phyloP scores from a whole-genome alignment of 2,329 filamentous ascomycete species.

The Fusarium sp. region DNA sequence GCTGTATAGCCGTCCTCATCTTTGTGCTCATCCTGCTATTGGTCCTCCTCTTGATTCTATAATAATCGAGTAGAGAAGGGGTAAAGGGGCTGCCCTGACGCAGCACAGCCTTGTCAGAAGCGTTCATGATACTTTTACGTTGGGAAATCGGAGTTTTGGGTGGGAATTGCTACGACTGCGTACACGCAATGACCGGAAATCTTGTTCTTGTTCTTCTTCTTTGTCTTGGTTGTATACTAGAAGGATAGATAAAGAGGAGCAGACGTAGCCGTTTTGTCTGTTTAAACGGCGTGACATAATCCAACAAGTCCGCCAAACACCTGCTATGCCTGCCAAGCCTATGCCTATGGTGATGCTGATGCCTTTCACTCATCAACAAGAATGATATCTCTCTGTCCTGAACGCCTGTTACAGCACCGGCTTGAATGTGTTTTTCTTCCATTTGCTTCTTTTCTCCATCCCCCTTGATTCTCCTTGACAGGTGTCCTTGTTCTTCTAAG shows the following conservation, averaged over 20 bases:
- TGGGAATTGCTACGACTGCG: constrained; percentile 22
- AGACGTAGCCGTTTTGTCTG: constrained; percentile 17
- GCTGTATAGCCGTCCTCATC: constrained; percentile 90
- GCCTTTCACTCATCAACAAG: constrained; percentile 4
- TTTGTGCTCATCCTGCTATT: constrained; percentile 88
- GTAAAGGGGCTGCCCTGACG: background rate
- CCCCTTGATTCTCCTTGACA: background rate
- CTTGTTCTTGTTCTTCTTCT: constrained; percentile 18
- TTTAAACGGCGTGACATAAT: constrained; percentile 32
- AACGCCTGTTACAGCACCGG: constrained; percentile 29
- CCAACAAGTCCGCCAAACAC: constrained; percentile 39
- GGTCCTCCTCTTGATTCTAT: constrained; percentile 78
- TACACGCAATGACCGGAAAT: constrained; percentile 15
- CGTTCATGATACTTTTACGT: constrained; percentile 25
- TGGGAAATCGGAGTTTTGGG: constrained; percentile 37
- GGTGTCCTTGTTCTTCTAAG: constrained; percentile 37
- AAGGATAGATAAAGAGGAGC: constrained; percentile 39
- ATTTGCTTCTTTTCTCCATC: background rate
- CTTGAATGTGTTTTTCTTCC: constrained; percentile 1
- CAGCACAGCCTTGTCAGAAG: constrained; percentile 5
- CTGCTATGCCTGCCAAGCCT: constrained; percentile 16
- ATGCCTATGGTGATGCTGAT: constrained; percentile 7
- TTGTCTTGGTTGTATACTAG: constrained; percentile 40
- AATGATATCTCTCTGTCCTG: constrained; percentile 5
- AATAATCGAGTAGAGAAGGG: constrained; percentile 17